Conservation (phyloP, 768 basidiomycete species). For the Ramaria rubella region DNA sequence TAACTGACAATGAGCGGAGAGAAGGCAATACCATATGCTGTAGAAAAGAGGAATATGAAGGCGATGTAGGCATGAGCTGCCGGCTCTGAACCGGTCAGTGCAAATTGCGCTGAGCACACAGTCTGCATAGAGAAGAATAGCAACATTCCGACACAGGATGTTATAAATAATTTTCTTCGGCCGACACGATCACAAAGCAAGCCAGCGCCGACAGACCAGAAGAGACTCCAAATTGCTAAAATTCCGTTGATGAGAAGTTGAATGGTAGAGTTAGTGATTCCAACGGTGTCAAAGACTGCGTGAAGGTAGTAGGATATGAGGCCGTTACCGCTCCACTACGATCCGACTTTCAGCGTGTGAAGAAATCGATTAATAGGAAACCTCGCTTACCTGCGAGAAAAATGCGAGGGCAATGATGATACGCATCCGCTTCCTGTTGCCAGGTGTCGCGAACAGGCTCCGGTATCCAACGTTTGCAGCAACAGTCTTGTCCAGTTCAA, state of each 20-base stretch:
- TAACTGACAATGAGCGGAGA: slow-evolving; percentile 34
- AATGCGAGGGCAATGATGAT: slow-evolving; percentile 74
- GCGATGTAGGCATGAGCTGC: slow-evolving; percentile 28
- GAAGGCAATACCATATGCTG: slow-evolving; percentile 22
- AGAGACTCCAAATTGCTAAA: slow-evolving; percentile 23
- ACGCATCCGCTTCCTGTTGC: slow-evolving; percentile 70
- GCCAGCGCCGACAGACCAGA: slow-evolving; percentile 23
- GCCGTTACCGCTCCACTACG: slow-evolving; percentile 43
- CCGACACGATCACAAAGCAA: slow-evolving; percentile 27
- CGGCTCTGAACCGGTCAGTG: slow-evolving; percentile 14
- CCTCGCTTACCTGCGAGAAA: slow-evolving; percentile 52
- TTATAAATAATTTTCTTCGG: slow-evolving; percentile 19
- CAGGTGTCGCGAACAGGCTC: slow-evolving; percentile 55
- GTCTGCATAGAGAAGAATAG: slow-evolving; percentile 22
- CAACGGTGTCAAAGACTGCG: slow-evolving; percentile 20
- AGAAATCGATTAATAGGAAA: neutral
- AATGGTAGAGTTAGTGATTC: slow-evolving; percentile 9
- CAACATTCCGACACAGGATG: slow-evolving; percentile 24
- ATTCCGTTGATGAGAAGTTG: slow-evolving; percentile 14
- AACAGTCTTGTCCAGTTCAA: slow-evolving; percentile 40
- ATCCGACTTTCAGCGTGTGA: neutral
- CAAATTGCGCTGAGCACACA: slow-evolving; percentile 15
- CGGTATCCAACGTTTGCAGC: slow-evolving; percentile 60
- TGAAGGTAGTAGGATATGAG: slow-evolving; percentile 28
- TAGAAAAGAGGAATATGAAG: slow-evolving; percentile 16